Conservation (phyloP, 2,329 filamentous ascomycete genomes). For the Sclerotinia spermophila region DNA sequence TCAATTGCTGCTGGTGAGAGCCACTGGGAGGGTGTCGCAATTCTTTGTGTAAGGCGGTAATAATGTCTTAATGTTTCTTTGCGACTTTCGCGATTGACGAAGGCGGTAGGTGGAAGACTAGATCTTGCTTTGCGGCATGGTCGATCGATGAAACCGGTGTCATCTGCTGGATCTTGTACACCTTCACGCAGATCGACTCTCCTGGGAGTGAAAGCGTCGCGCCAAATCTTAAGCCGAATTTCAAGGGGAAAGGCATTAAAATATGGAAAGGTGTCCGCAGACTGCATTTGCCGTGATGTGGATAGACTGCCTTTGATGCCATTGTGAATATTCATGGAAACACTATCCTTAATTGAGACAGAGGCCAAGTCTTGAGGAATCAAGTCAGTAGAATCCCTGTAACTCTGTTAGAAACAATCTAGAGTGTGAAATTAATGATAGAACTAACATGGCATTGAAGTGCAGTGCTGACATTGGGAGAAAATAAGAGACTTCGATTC, state of each 20-base stretch:
- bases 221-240: background rate
- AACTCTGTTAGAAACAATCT: background rate
- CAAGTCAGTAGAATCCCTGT: background rate
- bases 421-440: background rate
- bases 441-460: background rate
- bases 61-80: background rate
- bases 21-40: background rate
- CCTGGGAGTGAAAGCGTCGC: background rate
- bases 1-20: background rate
- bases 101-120: background rate
- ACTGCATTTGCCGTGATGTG: background rate
- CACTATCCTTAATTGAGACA: background rate
- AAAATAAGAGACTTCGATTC: background rate
- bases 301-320: no score
- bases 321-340: background rate
- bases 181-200: conserved; percentile 3
- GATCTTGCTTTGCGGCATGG: background rate
- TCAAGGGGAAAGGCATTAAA: background rate
- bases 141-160: background rate
- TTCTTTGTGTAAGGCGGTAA: background rate
- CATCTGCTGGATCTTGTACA: background rate
- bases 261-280: background rate
- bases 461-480: background rate
- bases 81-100: conserved; percentile 3
- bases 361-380: background rate